Conservation (phyloP, 106 monocot species). For the Phalaenopsis equestris region DNA sequence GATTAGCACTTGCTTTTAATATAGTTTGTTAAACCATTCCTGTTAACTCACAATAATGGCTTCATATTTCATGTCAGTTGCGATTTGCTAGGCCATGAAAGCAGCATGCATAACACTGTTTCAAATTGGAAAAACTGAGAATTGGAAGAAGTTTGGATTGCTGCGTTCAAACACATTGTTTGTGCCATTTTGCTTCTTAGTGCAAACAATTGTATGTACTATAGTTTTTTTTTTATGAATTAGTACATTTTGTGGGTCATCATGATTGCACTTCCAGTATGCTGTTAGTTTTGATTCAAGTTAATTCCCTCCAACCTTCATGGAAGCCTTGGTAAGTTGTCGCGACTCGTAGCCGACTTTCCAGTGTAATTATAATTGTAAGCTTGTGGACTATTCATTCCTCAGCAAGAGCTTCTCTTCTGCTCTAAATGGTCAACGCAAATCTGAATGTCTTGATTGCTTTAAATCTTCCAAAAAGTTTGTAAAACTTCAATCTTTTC, state of each 20-base stretch:
- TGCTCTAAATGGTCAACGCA: not conserved
- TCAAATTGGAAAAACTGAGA: not conserved
- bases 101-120: not conserved
- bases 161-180: not conserved
- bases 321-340: not conserved
- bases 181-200: not conserved
- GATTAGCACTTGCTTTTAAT: constrained; percentile 1
- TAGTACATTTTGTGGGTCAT: not conserved
- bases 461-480: no score
- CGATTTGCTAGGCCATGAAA: not conserved
- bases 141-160: not conserved
- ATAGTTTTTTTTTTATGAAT: not conserved
- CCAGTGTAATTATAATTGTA: not conserved
- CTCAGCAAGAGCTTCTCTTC: not conserved
- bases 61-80: not conserved
- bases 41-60: not conserved
- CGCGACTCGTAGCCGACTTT: not conserved
- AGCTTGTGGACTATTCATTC: not conserved
- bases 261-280: not conserved
- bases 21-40: not conserved
- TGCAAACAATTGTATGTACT: not conserved
- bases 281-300: not conserved
- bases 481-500: no score
- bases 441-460: no score
- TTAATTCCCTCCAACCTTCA: not conserved